Evolutionary conservation across 345 rosid genomes (phyloP).

Genomic region (Citrus sp.): DNA sequence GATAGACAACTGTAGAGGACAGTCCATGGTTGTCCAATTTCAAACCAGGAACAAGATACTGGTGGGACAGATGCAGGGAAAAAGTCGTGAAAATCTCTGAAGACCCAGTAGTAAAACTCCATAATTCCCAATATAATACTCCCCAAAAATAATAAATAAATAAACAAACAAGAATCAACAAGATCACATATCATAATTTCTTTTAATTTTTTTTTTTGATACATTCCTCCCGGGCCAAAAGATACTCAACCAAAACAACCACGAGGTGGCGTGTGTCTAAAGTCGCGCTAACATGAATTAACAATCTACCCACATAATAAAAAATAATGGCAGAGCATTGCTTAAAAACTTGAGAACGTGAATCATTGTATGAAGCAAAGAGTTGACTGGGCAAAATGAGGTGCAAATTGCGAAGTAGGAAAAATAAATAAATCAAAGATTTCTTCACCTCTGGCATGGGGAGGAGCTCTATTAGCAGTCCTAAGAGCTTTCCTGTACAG

Average conservation of each 20-base stretch:
- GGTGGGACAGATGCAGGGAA: not conserved
- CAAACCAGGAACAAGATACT: not conserved
- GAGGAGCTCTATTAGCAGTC: slow-evolving; percentile 69
- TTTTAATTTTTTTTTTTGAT: no score
- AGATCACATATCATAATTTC: not conserved
- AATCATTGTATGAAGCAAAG: no score
- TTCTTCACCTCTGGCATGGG: slow-evolving; percentile 50
- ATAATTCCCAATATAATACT: not conserved
- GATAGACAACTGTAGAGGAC: not conserved
- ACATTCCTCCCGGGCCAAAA: no score
- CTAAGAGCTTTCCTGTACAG: slow-evolving; percentile 78
- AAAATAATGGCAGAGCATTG: no score
- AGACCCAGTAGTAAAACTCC: not conserved
- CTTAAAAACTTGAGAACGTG: no score
- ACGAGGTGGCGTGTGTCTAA: not conserved
- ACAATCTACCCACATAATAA: not conserved
- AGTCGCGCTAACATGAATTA: not conserved
- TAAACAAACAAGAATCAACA: no score
- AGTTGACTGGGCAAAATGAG: not conserved
- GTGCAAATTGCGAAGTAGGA: no score
- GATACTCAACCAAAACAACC: no score
- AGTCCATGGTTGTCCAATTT: not conserved
- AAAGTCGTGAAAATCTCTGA: not conserved
- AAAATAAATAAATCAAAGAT: no score
- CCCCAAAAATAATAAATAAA: not conserved